phyloP scores from a whole-genome alignment of 805 yeast genomes.

The Tanozyma kutaoensis region DNA sequence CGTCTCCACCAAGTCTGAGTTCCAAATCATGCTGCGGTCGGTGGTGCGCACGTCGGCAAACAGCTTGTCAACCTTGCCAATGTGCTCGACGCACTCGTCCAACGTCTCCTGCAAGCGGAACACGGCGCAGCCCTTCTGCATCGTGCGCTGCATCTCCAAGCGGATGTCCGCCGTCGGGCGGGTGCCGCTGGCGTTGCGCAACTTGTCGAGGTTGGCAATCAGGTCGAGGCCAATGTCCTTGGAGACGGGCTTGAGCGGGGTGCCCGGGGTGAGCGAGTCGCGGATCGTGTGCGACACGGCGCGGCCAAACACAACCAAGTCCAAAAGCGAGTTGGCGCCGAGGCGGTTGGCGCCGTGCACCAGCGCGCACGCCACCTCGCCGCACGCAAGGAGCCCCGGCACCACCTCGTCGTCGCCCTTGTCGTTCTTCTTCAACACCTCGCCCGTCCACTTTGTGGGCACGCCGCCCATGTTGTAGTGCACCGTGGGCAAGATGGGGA shows the following conservation, averaged over 20 bases:
- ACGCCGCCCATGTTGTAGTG: constrained; percentile 99
- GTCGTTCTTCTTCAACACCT: constrained; percentile 72
- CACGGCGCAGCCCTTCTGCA: constrained; percentile 96
- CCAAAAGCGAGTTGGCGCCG: constrained; percentile 95
- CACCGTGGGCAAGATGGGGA: constrained; percentile 95
- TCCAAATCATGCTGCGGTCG: constrained; percentile 98
- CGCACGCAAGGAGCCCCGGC: constrained; percentile 92
- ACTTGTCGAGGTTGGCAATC: constrained; percentile 76
- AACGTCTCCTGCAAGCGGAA: constrained; percentile 88
- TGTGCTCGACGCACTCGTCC: constrained; percentile 81
- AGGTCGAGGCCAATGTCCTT: constrained; percentile 84
- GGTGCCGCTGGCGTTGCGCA: constrained; percentile 79
- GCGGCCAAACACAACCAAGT: constrained; percentile 95
- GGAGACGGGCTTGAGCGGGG: constrained; percentile 72
- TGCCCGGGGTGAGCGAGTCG: constrained; percentile 76
- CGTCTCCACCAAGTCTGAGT: constrained; percentile 92
- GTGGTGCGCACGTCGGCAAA: constrained; percentile 71
- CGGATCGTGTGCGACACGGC: constrained; percentile 91
- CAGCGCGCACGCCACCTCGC: constrained; percentile 98
- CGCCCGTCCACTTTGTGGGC: constrained; percentile 97
- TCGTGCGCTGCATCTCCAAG: constrained; percentile 83
- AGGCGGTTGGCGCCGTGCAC: constrained; percentile 99
- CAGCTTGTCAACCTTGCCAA: constrained; percentile 60
- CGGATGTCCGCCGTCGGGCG: constrained; percentile 80
- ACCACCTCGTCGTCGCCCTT: constrained; percentile 83